Evolutionary conservation across 148 eudicot species (phyloP), one percentile per base, ranked within the genome.

Genomic region (Rheum nobile): DNA sequence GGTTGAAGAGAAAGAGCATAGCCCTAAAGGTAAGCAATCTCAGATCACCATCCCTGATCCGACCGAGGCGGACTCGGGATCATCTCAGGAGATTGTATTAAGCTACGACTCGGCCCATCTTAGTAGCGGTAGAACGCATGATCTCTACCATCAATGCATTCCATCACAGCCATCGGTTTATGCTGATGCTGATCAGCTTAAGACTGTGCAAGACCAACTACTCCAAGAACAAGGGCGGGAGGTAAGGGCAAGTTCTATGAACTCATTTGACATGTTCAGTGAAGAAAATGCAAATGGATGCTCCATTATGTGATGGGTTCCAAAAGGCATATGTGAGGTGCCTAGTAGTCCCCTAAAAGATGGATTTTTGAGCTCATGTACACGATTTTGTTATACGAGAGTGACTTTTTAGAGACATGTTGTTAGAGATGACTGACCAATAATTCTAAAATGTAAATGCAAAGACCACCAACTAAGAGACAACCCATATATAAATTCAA

Each of bases 281-380:
- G 94, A 91, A 61, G 97, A 91, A 65, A 86, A 91, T 76, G 84
- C 97, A 61, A 84, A 84, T 72, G 90, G 85, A 31, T 91, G 93
- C 61, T 78, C 80, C 55, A 71, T 91, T 41, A 91, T 91, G 93
- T 91, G 87, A 86, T 65, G 29, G 19, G 26, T 37, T 0, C n/a
- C n/a, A n/a, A n/a, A n/a, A n/a, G n/a, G n/a, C n/a, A n/a, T n/a
- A n/a, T n/a, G n/a, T n/a, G n/a, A n/a, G n/a, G n/a, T n/a, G n/a
- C 10, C 21, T 63, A 31, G 4, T 12, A 32, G 69, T 31, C n/a
- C 37, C 69, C 38, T 31, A 63, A 17, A 31, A 21, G 6, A 63
- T 63, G 69, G 38, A 32, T 31, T 31, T 57, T 63, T 28, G 17
- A 61, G 4, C 19, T 11, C 7, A 11, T 28, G 32, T 32, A 31